phyloP scores from a whole-genome alignment of 768 basidiomycete species.

The Artomyces pyxidatus region DNA sequence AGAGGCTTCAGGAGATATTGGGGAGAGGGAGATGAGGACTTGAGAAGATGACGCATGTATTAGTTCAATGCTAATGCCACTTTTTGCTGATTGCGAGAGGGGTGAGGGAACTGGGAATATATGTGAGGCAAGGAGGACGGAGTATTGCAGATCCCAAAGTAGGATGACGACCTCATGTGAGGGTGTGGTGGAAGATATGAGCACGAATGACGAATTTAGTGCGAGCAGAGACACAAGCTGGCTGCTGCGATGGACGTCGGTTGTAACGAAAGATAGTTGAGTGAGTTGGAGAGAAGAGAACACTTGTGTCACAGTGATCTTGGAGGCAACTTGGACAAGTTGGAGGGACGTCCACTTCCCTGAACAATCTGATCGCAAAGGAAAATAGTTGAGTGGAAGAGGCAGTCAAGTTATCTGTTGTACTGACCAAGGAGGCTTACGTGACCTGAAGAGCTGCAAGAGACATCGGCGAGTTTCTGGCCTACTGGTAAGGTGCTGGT shows the following conservation, averaged over 20 bases:
- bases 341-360: not conserved
- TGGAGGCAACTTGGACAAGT: not conserved
- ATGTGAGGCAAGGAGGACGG: conserved; percentile 51
- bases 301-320: not conserved
- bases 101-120: conserved; percentile 41
- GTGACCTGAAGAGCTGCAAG: conserved; percentile 24
- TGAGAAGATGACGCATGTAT: conserved; percentile 34
- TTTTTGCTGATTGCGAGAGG: conserved; percentile 24
- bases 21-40: conserved; percentile 42
- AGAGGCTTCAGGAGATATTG: conserved; percentile 16
- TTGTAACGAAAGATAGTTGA: not conserved
- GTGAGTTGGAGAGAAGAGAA: not conserved
- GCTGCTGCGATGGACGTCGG: conserved; percentile 15
- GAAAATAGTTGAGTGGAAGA: not conserved
- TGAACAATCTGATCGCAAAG: not conserved
- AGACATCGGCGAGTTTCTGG: conserved; percentile 22
- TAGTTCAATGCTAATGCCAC: conserved; percentile 25
- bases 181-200: conserved; percentile 39
- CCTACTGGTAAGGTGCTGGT: not conserved
- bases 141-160: conserved; percentile 65
- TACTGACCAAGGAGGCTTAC: conserved; percentile 25
- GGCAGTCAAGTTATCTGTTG: not conserved
- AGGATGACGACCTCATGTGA: conserved; percentile 43
- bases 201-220: conserved; percentile 48
- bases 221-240: conserved; percentile 43